Base-by-base conservation (phyloP, 257 asterid genomes). In the Rehmannia glutinosa region DNA sequence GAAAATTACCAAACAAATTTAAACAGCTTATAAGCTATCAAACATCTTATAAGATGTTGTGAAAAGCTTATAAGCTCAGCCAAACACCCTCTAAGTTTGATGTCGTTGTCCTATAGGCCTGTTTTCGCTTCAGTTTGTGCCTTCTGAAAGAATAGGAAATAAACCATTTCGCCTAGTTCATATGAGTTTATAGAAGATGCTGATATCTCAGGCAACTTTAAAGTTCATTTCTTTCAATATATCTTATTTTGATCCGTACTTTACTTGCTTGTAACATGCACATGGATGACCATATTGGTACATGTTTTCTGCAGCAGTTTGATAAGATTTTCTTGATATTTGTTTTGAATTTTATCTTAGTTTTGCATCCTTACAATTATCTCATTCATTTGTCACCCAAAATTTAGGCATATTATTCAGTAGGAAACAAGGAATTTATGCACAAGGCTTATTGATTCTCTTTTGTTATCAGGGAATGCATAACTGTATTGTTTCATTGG, bases 381-480 rank as follows among this genome's bases (percentile, higher is more conserved):
- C 16, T 38, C 42, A 33, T 51, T 5, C 43, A 66, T 15, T 36
- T 39, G 3, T 41, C 21, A 8, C 12, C 57, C 21, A n/a, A 54
- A 19, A 15, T 36, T 8, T 49, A 17, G 47, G 41, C 38, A 59
- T 42, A 59, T 54, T 8, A 8, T 46, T 64, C 45, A n/a, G 41
- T 46, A 72, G 59, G 28, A 61, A 42, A 45, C 47, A 10, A 23
- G 39, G 41, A 58, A 20, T 45, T 47, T 62, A 54, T 36, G 21
- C 41, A 15, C 23, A 8, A 32, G 47, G 43, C 76, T 73, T 60
- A 67, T 69, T 50, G 51, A 21, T 62, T 57, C 15, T 24, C 72
- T 80, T 72, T 63, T 41, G 49, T 76, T 60, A 55, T 73, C 96
- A 94, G 99, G 99, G 99, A 73, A 82, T 94, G 97, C 99, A 94